phyloP scores from a whole-genome alignment of 345 rosid genomes.

The Nephelium lappaceum region DNA sequence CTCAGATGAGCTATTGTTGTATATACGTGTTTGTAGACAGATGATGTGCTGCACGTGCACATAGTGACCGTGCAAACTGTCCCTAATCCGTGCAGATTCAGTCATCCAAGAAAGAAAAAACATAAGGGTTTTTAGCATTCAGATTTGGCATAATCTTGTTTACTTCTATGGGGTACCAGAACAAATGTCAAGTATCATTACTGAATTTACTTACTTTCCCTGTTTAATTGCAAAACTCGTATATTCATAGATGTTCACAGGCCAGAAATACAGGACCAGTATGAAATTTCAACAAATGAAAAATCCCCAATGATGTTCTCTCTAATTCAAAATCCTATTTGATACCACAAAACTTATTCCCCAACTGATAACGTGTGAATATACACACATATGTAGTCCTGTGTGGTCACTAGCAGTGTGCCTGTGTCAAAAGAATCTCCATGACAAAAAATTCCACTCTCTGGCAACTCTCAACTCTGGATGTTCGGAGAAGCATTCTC shows the following conservation, averaged over 20 bases:
- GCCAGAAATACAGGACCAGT: background rate
- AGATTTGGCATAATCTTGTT: background rate
- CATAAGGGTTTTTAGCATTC: background rate
- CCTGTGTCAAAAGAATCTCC: background rate
- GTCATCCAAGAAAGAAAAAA: background rate
- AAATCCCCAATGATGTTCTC: background rate
- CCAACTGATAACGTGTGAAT: constrained; percentile 15
- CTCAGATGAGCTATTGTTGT: constrained; percentile 10
- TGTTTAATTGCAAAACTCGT: background rate
- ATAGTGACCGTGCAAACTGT: too few relatives aligned
- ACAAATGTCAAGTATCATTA: too few relatives aligned
- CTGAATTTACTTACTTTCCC: background rate
- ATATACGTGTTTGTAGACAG: constrained; percentile 1
- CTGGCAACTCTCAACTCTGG: constrained; percentile 30
- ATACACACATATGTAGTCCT: constrained; percentile 12
- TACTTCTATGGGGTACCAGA: background rate
- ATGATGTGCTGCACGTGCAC: constrained; percentile 6
- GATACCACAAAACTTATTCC: background rate
- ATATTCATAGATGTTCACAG: background rate
- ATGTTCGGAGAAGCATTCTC: constrained; percentile 82
- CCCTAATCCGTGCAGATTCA: background rate
- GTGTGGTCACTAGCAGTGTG: constrained; percentile 10
- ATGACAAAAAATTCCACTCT: background rate
- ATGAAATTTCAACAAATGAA: background rate
- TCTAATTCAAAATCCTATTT: background rate